phyloP scores from a whole-genome alignment of 306 rosid genomes.

The Acacia acuminata region DNA sequence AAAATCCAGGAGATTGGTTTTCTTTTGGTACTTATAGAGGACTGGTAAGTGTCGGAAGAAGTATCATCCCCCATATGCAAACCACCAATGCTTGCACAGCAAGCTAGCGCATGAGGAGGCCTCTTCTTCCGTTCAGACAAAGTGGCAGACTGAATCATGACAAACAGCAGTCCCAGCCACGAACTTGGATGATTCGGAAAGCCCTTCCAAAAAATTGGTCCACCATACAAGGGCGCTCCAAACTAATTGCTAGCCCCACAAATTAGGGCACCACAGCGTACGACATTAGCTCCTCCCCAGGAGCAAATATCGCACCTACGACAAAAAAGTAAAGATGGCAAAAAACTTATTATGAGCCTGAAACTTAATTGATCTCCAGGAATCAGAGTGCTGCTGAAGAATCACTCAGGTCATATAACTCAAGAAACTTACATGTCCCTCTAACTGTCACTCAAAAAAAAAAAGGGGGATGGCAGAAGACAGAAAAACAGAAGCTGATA shows the following conservation, averaged over 20 bases:
- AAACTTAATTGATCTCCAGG: constrained; percentile 80
- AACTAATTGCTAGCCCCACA: constrained; percentile 88
- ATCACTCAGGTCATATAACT: constrained; percentile 50
- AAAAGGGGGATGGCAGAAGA: constrained; percentile 20
- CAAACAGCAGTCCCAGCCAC: constrained; percentile 95
- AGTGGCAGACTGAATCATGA: constrained; percentile 99
- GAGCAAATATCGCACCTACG: constrained; percentile 99
- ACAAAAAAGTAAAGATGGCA: constrained; percentile 87
- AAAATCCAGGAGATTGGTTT: constrained; percentile 69
- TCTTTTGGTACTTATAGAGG: constrained; percentile 61
- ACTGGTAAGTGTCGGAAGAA: constrained; percentile 82
- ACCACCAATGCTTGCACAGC: constrained; percentile 92
- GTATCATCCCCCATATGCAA: constrained; percentile 90
- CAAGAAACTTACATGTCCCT: constrained; percentile 42
- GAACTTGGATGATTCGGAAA: constrained; percentile 94
- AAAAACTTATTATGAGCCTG: constrained; percentile 75
- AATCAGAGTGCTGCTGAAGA: constrained; percentile 64
- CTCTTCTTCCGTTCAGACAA: constrained; percentile 92
- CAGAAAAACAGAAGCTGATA: constrained; percentile 38
- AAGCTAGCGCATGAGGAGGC: constrained; percentile 98
- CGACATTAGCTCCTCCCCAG: constrained; percentile 99
- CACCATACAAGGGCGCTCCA: constrained; percentile 97
- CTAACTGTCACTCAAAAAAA: constrained; percentile 37
- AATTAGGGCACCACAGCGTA: constrained; percentile 98
- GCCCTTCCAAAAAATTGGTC: constrained; percentile 92